Conservation (phyloP, 2,329 filamentous ascomycete species). For the Cladosporium sp. region DNA sequence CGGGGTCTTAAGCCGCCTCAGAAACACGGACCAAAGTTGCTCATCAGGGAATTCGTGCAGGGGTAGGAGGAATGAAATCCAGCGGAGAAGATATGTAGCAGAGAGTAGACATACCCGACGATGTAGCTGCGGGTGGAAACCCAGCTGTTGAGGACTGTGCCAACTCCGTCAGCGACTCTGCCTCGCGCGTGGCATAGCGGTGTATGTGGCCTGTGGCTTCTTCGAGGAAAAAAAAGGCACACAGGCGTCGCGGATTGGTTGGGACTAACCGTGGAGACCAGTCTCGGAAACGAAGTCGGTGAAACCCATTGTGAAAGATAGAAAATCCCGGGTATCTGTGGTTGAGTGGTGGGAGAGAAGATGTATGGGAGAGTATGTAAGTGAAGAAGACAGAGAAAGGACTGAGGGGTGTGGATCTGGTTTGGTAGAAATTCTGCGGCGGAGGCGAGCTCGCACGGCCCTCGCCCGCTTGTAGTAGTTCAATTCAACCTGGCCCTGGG, state of each 20-base stretch:
- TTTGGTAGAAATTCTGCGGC: neutral
- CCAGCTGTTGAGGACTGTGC: conserved; percentile 65
- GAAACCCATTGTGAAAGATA: conserved; percentile 59
- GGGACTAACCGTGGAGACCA: conserved; percentile 56
- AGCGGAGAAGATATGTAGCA: conserved; percentile 19
- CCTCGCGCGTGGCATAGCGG: conserved; percentile 23
- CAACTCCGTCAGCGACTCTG: conserved; percentile 10
- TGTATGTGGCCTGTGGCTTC: conserved; percentile 16
- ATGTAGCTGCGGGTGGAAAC: conserved; percentile 75
- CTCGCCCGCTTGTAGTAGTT: too few species aligned
- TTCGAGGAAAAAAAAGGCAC: neutral
- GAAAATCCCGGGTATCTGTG: conserved; percentile 8
- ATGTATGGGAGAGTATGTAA: neutral
- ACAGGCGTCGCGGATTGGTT: neutral
- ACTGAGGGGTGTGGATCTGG: neutral
- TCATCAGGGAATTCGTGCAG: conserved; percentile 60
- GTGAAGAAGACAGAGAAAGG: neutral
- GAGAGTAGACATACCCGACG: conserved; percentile 62
- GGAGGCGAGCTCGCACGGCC: too few species aligned
- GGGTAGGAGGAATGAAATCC: conserved; percentile 18
- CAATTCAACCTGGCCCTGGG: too few species aligned
- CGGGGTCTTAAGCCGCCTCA: conserved; percentile 91
- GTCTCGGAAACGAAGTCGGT: conserved; percentile 63
- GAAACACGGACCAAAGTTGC: conserved; percentile 91
- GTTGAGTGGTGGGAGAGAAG: neutral